Conservation (phyloP, 2,329 filamentous ascomycete genomes). For the Neopestalotiopsis clavispora region DNA sequence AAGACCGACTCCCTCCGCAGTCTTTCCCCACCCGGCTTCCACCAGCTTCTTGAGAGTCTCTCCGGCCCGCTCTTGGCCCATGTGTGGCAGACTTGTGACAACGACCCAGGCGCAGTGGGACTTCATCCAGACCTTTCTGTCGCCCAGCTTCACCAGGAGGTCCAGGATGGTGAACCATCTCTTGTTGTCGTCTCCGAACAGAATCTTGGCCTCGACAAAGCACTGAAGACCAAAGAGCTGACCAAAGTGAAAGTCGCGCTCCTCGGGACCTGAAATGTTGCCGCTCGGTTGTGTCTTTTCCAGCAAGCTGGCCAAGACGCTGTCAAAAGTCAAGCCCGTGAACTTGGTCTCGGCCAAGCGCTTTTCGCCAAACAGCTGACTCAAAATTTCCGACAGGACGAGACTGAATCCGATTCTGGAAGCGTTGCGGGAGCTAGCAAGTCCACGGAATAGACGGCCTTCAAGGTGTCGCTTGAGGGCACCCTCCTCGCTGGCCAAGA, state of each 20-base stretch:
- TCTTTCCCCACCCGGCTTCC: slow-evolving; percentile 72
- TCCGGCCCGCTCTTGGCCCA: slow-evolving; percentile 62
- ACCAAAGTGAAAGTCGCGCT: slow-evolving; percentile 84
- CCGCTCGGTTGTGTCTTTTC: slow-evolving; percentile 61
- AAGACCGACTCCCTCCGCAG: slow-evolving; percentile 86
- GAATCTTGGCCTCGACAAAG: slow-evolving; percentile 77
- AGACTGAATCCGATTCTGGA: slow-evolving; percentile 89
- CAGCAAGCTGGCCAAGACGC: slow-evolving; percentile 55
- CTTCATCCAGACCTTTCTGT: slow-evolving; percentile 86
- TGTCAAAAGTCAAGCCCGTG: slow-evolving; percentile 59
- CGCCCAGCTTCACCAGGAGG: slow-evolving; percentile 73
- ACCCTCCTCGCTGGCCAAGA: slow-evolving; percentile 57
- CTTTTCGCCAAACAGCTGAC: slow-evolving; percentile 67
- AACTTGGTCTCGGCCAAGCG: slow-evolving; percentile 53
- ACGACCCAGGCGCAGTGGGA: slow-evolving; percentile 87
- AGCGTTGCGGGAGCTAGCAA: slow-evolving; percentile 88
- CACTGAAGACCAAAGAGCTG: slow-evolving; percentile 87
- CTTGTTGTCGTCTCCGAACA: slow-evolving; percentile 61
- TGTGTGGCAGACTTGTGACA: slow-evolving; percentile 71
- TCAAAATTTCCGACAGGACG: slow-evolving; percentile 81
- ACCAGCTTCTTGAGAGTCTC: slow-evolving; percentile 66
- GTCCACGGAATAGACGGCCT: slow-evolving; percentile 79
- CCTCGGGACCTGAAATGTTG: slow-evolving; percentile 71
- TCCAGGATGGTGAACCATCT: slow-evolving; percentile 73
- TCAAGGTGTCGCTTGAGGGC: slow-evolving; percentile 64